These are phyloP conservation scores for Penicillium sp. DNA, from an alignment of 2,329 filamentous ascomycete genomes.

Conservation along the genomic window DNA sequence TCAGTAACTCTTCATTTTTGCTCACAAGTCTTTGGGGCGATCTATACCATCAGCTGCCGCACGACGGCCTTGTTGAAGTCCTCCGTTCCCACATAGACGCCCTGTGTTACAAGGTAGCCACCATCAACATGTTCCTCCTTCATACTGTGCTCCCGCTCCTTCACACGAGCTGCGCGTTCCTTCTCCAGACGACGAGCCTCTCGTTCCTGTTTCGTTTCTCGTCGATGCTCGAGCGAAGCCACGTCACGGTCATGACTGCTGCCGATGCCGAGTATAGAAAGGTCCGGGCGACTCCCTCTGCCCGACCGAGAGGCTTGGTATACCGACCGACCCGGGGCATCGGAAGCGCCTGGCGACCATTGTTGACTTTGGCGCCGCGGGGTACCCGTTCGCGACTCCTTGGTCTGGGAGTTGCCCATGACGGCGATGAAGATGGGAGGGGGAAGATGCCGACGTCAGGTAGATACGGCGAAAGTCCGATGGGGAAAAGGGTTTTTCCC, in stretches of 20 bases:
- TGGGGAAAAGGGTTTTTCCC: background rate
- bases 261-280: constrained; percentile 59
- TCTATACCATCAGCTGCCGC: constrained; percentile 79
- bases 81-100: constrained; percentile 86
- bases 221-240: constrained; percentile 58
- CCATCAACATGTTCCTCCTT: constrained; percentile 91
- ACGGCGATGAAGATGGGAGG: constrained; percentile 8
- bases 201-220: constrained; percentile 87
- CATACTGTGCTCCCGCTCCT: constrained; percentile 87
- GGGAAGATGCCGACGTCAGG: constrained; percentile 1
- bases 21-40: background rate
- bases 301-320: constrained; percentile 45
- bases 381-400: constrained; percentile 41
- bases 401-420: constrained; percentile 50
- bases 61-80: constrained; percentile 90
- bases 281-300: constrained; percentile 57
- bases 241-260: constrained; percentile 50
- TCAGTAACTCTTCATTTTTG: constrained; percentile 16
- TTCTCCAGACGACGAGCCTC: constrained; percentile 82
- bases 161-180: constrained; percentile 70
- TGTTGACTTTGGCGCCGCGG: constrained; percentile 32
- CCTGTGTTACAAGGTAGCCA: constrained; percentile 89
- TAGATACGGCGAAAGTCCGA: constrained; percentile 1
- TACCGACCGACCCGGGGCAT: constrained; percentile 30
- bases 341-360: constrained; percentile 28